Conservation (phyloP, 2,329 filamentous ascomycete genomes). For the Cytospora mali region DNA sequence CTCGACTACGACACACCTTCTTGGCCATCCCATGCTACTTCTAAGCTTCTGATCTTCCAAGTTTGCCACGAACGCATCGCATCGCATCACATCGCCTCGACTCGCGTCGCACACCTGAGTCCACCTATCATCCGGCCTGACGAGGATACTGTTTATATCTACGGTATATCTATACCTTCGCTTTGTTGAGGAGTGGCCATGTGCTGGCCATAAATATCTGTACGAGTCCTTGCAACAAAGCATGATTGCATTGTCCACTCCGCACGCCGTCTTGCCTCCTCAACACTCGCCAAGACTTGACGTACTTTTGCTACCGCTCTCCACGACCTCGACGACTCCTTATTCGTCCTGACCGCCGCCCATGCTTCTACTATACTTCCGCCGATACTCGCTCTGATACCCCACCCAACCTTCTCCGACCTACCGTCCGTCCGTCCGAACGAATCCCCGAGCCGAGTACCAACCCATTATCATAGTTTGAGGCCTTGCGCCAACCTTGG, state of each 20-base stretch:
- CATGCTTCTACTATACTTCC: background rate
- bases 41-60: too few relatives aligned
- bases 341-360: background rate
- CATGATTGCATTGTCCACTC: background rate
- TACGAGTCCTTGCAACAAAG: background rate
- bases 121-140: background rate
- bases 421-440: background rate
- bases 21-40: background rate
- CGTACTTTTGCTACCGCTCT: background rate
- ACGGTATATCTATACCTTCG: background rate
- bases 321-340: background rate
- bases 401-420: background rate
- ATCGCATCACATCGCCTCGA: background rate
- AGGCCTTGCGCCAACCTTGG: background rate
- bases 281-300: background rate
- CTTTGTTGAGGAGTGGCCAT: background rate
- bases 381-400: background rate
- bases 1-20: background rate
- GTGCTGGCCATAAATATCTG: background rate
- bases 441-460: background rate
- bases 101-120: too few relatives aligned
- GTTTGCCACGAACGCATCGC: background rate
- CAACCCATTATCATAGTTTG: background rate
- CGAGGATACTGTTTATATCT: background rate
- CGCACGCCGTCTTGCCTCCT: background rate